Conservation (phyloP, 306 rosid species). For the Albizia julibrissin region DNA sequence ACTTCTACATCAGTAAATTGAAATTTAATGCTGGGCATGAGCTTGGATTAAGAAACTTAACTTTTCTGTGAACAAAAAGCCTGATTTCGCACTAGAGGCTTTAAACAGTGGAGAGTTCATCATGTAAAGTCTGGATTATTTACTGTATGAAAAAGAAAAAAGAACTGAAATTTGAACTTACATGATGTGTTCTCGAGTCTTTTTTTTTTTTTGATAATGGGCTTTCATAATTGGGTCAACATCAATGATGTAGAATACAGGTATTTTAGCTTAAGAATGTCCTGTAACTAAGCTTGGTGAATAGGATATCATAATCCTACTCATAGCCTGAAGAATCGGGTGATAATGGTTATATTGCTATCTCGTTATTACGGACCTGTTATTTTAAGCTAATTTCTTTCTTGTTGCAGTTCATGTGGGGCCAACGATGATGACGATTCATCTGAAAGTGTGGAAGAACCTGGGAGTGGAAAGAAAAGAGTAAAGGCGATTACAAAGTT, state of each 20-base stretch:
- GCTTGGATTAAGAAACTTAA: not conserved
- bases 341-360: not conserved
- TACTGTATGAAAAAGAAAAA: not conserved
- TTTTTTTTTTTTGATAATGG: not conserved
- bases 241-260: not conserved
- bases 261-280: constrained; percentile 9
- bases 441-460: constrained; percentile 28
- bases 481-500: constrained; percentile 41
- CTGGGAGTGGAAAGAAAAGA: constrained; percentile 51
- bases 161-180: not conserved
- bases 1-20: not conserved
- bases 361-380: not conserved
- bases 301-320: not conserved
- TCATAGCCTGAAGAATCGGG: not conserved
- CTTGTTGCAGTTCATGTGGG: constrained; percentile 56
- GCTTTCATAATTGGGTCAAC: constrained; percentile 11
- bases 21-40: not conserved
- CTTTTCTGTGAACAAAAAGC: not conserved
- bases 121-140: not conserved
- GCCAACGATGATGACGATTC: constrained; percentile 39
- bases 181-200: not conserved
- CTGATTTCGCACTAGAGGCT: not conserved
- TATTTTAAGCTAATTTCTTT: not conserved
- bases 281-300: constrained; percentile 1
- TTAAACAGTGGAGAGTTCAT: not conserved